These are phyloP conservation scores for Boletus pseudo-olivaceus DNA, from an alignment of 768 basidiomycete species.

Conservation along the genomic window DNA sequence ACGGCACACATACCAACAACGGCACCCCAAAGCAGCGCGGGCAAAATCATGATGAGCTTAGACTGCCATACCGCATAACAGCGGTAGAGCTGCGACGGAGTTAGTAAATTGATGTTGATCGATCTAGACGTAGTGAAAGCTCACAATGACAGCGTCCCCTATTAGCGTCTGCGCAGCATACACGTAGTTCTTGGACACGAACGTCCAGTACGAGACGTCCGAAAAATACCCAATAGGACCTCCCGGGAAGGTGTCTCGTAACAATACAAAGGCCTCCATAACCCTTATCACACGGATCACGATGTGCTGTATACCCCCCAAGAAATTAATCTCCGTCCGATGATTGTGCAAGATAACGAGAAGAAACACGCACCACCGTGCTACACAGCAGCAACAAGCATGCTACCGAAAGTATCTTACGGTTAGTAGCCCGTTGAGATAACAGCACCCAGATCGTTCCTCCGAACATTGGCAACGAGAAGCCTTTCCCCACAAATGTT, in stretches of 20 bases:
- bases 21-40: background rate
- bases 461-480: background rate
- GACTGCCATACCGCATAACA: background rate
- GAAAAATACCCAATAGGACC: background rate
- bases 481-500: background rate
- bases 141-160: background rate
- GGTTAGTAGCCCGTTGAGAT: background rate
- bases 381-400: background rate
- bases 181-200: background rate
- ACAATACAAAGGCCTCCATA: background rate
- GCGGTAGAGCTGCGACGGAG: background rate
- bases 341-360: background rate
- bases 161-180: background rate
- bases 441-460: background rate
- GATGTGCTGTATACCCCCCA: background rate
- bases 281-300: background rate
- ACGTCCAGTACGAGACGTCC: background rate
- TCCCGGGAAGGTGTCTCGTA: background rate
- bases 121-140: background rate
- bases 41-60: background rate
- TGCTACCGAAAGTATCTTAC: background rate
- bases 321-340: background rate
- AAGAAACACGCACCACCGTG: background rate
- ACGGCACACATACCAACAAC: background rate
- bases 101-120: background rate